Conservation (phyloP, 495 filamentous ascomycete genomes). For the Lasiosphaeria ovina region DNA sequence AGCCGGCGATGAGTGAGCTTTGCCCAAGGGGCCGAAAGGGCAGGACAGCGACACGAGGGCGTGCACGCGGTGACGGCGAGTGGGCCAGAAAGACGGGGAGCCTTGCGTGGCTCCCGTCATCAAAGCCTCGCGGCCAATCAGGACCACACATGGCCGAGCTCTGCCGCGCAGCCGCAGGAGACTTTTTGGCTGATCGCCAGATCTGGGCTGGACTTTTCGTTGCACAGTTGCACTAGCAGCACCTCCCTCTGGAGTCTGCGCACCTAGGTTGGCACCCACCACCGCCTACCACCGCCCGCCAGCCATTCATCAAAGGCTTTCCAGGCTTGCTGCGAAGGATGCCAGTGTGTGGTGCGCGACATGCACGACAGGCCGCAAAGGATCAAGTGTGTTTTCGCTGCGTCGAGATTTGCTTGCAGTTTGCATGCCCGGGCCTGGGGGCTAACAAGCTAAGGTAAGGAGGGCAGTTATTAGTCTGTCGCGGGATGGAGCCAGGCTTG, state of each 20-base stretch:
- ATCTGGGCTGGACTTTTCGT: slow-evolving; percentile 12
- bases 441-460: background rate
- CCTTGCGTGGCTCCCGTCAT: slow-evolving; percentile 11
- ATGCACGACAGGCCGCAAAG: slow-evolving; percentile 3
- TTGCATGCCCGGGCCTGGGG: background rate
- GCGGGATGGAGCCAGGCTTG: too few species aligned
- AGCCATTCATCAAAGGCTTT: too few species aligned
- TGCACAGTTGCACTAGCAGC: too few species aligned
- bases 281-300: background rate
- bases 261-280: too few species aligned
- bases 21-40: background rate
- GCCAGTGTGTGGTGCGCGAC: background rate
- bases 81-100: slow-evolving; percentile 3
- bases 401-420: background rate
- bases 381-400: slow-evolving; percentile 8
- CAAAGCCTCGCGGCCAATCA: slow-evolving; percentile 20
- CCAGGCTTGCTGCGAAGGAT: slow-evolving; percentile 4
- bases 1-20: slow-evolving; percentile 8
- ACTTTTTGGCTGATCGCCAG: slow-evolving; percentile 23
- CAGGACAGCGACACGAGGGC: background rate
- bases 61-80: background rate
- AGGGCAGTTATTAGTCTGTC: background rate
- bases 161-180: slow-evolving; percentile 18
- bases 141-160: slow-evolving; percentile 7
- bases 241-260: too few species aligned